Evolutionary conservation across 768 basidiomycete genomes (phyloP).

Genomic region (Boletus rubropictus): DNA sequence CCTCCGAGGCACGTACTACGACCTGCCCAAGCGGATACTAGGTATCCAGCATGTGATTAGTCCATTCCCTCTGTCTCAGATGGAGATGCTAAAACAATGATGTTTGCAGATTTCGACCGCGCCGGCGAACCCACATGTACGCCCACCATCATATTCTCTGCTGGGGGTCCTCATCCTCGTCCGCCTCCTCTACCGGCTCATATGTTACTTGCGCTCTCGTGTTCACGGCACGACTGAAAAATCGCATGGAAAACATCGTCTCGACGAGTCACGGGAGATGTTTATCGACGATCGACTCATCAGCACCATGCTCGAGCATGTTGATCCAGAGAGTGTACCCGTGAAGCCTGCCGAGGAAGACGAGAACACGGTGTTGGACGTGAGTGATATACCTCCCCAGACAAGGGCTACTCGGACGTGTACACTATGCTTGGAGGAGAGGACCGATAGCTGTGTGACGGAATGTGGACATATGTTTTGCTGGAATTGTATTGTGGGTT

Average conservation of each 20-base stretch:
- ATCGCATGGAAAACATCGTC: constrained; percentile 32
- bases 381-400: constrained; percentile 47
- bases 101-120: constrained; percentile 60
- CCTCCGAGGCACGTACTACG: constrained; percentile 74
- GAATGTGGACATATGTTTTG: constrained; percentile 90
- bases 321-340: constrained; percentile 48
- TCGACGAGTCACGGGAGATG: constrained; percentile 33
- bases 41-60: constrained; percentile 61
- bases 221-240: constrained; percentile 21
- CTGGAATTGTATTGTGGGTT: constrained; percentile 84
- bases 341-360: constrained; percentile 64
- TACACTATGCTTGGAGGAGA: constrained; percentile 79
- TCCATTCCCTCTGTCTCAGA: not conserved
- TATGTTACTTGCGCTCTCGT: constrained; percentile 38
- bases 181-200: constrained; percentile 58
- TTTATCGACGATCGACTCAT: constrained; percentile 59
- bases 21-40: constrained; percentile 58
- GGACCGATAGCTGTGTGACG: constrained; percentile 75
- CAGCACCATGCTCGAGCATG: constrained; percentile 46
- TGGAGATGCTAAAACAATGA: constrained; percentile 1
- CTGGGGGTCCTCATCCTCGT: constrained; percentile 68
- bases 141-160: constrained; percentile 83
- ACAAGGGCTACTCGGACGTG: constrained; percentile 61
- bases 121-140: constrained; percentile 61
- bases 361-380: constrained; percentile 57